Base-by-base conservation (phyloP, 1,284 basidiomycete genomes). In the Trichosporon faecale region DNA sequence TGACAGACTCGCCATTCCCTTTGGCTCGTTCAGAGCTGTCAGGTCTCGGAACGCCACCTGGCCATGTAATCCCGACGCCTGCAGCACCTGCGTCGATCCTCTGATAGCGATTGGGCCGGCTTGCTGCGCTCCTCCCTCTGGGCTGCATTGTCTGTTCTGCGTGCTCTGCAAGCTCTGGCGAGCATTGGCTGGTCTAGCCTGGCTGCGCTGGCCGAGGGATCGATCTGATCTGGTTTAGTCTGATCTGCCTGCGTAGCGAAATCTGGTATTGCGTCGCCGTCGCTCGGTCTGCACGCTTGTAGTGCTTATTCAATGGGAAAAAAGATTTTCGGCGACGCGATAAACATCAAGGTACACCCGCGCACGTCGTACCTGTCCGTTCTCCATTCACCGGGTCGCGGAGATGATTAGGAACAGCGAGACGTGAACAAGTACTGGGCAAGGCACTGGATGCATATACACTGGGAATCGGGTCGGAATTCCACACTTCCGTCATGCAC, bases 371-470 rank as follows among this genome's bases (percentile, higher is more conserved):
- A 52, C 49, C 49, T 52, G n/a, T 21, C 21, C 49, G 25, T 21
- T 52, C 49, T 52, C 49, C 49, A 52, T 52, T 52, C 49, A 52
- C 49, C 49, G 40, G 40, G 21, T 52, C 49, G 49, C 49, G 49
- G 49, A 52, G 6, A 52, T 52, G 8, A 9, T n/a, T 18, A 44
- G 40, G 49, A 52, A 23, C 49, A 21, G 23, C 23, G 49, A n/a
- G 49, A 21, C n/a, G 23, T 52, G 21, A 37, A 37, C 11, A 14
- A 12, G 9, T 37, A 8, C 9, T 37, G 9, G 31, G 31, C 49
- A 25, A 52, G 49, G 49, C 49, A 52, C 49, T 25, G n/a, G 49
- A 44, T 25, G 49, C 49, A 52, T 52, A 25, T 52, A 52, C 23
- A 18, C 49, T 23, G 21, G n/a, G 49, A 52, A 52, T 52, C 21